Conservation (phyloP, 257 asterid genomes). For the Jacaranda copaia region DNA sequence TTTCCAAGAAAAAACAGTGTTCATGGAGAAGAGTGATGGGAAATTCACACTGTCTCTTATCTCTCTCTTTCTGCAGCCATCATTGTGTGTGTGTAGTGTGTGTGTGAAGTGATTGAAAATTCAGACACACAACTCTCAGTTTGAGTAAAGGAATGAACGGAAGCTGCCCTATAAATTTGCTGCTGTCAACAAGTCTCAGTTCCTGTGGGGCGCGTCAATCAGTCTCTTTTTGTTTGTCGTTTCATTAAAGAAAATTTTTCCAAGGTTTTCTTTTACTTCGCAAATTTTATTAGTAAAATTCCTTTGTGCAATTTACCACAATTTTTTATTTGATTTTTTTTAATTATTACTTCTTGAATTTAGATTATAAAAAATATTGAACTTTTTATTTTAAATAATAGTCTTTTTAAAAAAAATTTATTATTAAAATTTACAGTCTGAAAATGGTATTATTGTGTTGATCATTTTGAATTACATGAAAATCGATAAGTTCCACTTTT, state of each 20-base stretch:
- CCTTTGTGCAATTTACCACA: not conserved
- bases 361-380: no score
- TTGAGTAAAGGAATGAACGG: slow-evolving; percentile 50
- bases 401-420: no score
- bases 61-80: slow-evolving; percentile 47
- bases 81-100: slow-evolving; percentile 60
- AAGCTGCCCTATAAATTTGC: slow-evolving; percentile 39
- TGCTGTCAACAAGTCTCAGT: slow-evolving; percentile 36
- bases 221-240: slow-evolving; percentile 36
- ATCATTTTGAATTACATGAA: no score
- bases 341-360: not conserved
- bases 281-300: not conserved
- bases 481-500: no score
- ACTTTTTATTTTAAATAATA: no score
- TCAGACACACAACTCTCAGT: slow-evolving; percentile 31
- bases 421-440: no score
- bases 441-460: no score
- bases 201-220: slow-evolving; percentile 44
- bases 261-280: slow-evolving; percentile 3
- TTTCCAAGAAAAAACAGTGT: slow-evolving; percentile 55
- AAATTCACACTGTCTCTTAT: slow-evolving; percentile 33
- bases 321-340: not conserved
- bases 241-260: not conserved
- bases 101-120: slow-evolving; percentile 43
- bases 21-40: slow-evolving; percentile 59